These are phyloP conservation scores for Sporothrix sp. DNA, from an alignment of 2,329 filamentous ascomycete genomes.

Conservation along the genomic window DNA sequence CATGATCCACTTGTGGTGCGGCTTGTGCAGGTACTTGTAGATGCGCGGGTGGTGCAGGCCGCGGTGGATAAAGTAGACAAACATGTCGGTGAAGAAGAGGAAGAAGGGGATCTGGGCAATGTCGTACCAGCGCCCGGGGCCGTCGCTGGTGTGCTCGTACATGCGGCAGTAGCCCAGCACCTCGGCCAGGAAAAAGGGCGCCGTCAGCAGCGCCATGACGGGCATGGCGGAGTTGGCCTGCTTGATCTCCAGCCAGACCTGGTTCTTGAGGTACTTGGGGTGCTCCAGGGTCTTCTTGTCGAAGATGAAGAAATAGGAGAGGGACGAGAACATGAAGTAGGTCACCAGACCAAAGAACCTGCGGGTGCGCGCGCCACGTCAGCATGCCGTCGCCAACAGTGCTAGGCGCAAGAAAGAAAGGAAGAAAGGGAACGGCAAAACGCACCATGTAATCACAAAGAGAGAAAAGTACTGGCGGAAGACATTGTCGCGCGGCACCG, in stretches of 20 bases:
- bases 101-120: constrained; percentile 80
- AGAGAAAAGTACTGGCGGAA: constrained; percentile 65
- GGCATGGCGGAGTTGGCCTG: constrained; percentile 72
- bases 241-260: constrained; percentile 74
- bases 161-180: constrained; percentile 78
- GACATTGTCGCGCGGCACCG: constrained; percentile 67
- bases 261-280: constrained; percentile 91
- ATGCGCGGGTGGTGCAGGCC: constrained; percentile 68
- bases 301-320: constrained; percentile 84
- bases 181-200: constrained; percentile 72
- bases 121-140: constrained; percentile 70
- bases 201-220: constrained; percentile 71
- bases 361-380: constrained; percentile 2
- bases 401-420: neutral
- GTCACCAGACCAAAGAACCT: constrained; percentile 79
- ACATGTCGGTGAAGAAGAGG: constrained; percentile 78
- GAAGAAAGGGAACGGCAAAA: neutral
- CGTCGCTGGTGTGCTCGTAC: constrained; percentile 69
- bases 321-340: constrained; percentile 74
- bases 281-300: constrained; percentile 83
- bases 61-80: constrained; percentile 88
- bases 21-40: constrained; percentile 90
- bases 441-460: constrained; percentile 76
- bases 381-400: neutral
- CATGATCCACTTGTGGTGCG: constrained; percentile 99